Base-by-base conservation (phyloP, 148 eudicot species). In the Cornus suecica region DNA sequence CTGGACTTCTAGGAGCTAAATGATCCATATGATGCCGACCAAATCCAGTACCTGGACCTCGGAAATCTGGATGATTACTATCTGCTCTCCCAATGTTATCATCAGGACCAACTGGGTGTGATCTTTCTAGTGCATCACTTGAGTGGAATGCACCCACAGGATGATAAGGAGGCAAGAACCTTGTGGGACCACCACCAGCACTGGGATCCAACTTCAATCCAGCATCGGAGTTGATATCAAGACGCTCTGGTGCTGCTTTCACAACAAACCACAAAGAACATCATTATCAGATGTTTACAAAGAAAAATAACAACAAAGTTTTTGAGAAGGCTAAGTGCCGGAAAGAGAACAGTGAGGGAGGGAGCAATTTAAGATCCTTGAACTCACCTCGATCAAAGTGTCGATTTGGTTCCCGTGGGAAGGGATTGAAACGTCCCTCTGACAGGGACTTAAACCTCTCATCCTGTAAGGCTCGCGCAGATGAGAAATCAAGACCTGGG, bases 1-100 rank as follows among this genome's bases (percentile, higher is more conserved):
- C 91, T n/a, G 90, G 97, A 80, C 96, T 94, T 80, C 87, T 78
- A 41, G 85, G 87, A 61, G 86, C 48, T 65, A 79, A 73, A 69
- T 78, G 83, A 68, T 92, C 93, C 83, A 86, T 72, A 48, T 76
- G 90, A 74, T 78, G 88, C 32, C 74, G 87, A 67, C 86, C 92
- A 84, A 87, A 89, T 66, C 83, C 94, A 82, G 80, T 80, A 24
- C 69, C 79, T 8, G 84, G 82, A 61, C 86, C 83, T 68, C 78
- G 77, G 74, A 88, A 82, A 80, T 86, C 92, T 30, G 82, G 84
- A 70, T 72, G 89, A 16, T 63, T 13, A 68, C 71, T 73, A 68
- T 82, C 85, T 45, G 75, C 76, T 82, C 86, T 87, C 37, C 87
- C 79, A 41, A 77, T 28, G 58, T 61, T 62, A 71, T 75, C 88